Base-by-base conservation (phyloP, 192 early-diverging fungal species). In the Powellomyces hirtus region DNA sequence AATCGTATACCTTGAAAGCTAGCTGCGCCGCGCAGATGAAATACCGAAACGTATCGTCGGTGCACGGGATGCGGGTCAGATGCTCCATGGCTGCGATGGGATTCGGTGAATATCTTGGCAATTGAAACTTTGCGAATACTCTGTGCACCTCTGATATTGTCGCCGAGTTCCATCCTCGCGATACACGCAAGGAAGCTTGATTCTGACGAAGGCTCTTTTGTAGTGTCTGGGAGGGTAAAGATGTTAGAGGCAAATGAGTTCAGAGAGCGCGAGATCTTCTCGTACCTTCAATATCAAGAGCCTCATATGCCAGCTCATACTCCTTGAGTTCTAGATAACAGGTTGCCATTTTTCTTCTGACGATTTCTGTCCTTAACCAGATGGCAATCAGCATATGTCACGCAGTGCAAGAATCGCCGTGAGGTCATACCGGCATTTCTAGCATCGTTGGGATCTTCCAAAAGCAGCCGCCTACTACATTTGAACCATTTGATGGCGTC, bases 1-100 rank as follows among this genome's bases (percentile, higher is more conserved):
- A n/a, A n/a, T n/a, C n/a, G n/a, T n/a, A n/a, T 22, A 56, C 53
- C 5, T 63, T 63, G 69, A 37, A 71, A 33, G 60, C 69, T 24
- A 46, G 35, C 37, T 71, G 58, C 18, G 69, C 69, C 3, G 69
- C 69, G 37, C 46, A 38, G 29, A 71, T 49, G 34, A 71, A 63
- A 14, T 37, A 38, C 27, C 55, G 38, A 55, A 63, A 26, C 5
- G 49, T 71, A 10, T 42, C 59, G 6, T 22, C 13, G 1, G 18
- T 38, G 24, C 30, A 31, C 22, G 59, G 29, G 18, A 71, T 55
- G 16, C 30, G 8, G 22, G 22, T 45, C 7, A 71, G 40, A 30
- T 71, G 69, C 16, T 61, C 34, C 18, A 69, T 29, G 0, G 67
- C 42, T 69, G 50, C 8, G n/a, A 35, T 6, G 20, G 13, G 44